A percentile compares a stretch with the other conserved stretches of the same genome.
These are phyloP conservation scores for Pichia phayaonensis DNA, from an alignment of 805 yeast genomes.

Conservation along the genomic window DNA sequence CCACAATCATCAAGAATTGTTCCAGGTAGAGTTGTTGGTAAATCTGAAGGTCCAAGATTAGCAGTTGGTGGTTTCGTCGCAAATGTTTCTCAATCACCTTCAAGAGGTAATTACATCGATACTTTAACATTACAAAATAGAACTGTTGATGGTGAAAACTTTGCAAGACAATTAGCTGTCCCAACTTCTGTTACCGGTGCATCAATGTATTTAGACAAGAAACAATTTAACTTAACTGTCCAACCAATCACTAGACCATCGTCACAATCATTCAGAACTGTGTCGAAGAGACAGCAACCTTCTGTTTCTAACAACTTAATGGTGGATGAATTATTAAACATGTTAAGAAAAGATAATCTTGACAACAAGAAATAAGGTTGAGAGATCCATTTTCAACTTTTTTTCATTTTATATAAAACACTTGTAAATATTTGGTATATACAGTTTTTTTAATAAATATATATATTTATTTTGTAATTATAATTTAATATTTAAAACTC, in stretches of 20 bases:
- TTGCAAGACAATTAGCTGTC: constrained; percentile 23
- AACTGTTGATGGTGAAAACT: constrained; percentile 21
- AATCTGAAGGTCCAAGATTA: constrained; percentile 34
- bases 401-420: not conserved
- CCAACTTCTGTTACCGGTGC: constrained; percentile 25
- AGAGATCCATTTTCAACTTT: not conserved
- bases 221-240: constrained; percentile 18
- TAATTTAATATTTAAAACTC: not conserved
- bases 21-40: constrained; percentile 59
- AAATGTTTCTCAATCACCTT: constrained; percentile 16
- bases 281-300: not conserved
- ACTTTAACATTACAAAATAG: constrained; percentile 19
- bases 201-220: constrained; percentile 17
- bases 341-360: not conserved
- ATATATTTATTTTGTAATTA: not conserved
- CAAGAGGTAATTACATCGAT: constrained; percentile 12
- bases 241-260: constrained; percentile 10
- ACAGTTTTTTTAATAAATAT: not conserved
- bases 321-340: not conserved
- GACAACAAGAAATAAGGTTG: not conserved
- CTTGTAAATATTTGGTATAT: not conserved
- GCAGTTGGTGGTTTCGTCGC: constrained; percentile 49
- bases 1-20: constrained; percentile 41
- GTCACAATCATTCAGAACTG: not conserved
- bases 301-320: not conserved